phyloP scores from a whole-genome alignment of 2,329 filamentous ascomycete species.

The Venturia nashicola region DNA sequence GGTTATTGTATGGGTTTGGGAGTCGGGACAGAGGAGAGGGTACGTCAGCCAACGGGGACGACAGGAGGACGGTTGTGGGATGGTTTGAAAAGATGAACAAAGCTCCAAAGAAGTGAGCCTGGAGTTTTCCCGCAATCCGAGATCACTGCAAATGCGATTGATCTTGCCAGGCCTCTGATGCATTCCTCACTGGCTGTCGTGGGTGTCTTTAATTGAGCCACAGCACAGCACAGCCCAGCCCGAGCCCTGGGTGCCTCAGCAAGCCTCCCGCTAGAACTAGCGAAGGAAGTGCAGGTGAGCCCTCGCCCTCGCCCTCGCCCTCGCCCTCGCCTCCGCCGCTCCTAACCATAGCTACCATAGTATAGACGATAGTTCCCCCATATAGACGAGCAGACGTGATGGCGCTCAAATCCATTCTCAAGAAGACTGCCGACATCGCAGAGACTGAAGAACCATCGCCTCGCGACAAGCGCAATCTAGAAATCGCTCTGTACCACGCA shows the following conservation, averaged over 20 bases:
- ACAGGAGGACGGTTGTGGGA: neutral
- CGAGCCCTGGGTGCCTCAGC: neutral
- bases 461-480: slow-evolving; percentile 27
- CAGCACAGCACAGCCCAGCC: no score
- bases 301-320: neutral
- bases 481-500: slow-evolving; percentile 72
- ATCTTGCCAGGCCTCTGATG: neutral
- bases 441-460: slow-evolving; percentile 13
- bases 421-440: slow-evolving; percentile 22
- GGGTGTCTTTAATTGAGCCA: neutral
- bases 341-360: no score
- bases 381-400: slow-evolving; percentile 12
- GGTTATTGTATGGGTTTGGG: neutral
- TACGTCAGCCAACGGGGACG: neutral
- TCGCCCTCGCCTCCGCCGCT: neutral
- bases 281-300: no score
- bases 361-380: neutral
- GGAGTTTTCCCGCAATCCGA: neutral
- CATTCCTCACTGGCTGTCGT: neutral
- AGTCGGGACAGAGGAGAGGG: neutral
- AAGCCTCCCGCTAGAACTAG: no score
- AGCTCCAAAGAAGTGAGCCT: neutral
- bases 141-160: neutral
- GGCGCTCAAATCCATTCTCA: slow-evolving; percentile 34
- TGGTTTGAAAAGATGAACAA: neutral